These are phyloP conservation scores for Wickerhamomyces ciferrii DNA, from an alignment of 805 yeast species.

Conservation along the genomic window DNA sequence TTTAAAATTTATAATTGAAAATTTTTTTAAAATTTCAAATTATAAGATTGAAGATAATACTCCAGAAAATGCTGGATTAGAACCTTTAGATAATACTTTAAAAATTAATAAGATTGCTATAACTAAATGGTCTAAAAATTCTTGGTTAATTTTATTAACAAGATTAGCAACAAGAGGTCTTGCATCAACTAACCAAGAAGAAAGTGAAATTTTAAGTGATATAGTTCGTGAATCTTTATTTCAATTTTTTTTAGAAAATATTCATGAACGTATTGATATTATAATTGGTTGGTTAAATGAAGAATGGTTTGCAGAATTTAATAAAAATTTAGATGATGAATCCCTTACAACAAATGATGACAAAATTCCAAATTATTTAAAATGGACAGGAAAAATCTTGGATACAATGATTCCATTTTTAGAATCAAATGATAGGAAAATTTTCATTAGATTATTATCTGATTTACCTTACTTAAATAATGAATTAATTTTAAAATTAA, in stretches of 20 bases:
- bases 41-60: constrained; percentile 15
- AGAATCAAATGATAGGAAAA: constrained; percentile 74
- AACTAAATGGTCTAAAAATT: constrained; percentile 54
- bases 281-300: constrained; percentile 92
- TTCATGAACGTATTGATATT: constrained; percentile 65
- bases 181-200: constrained; percentile 10
- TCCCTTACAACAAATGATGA: constrained; percentile 8
- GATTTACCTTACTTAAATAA: constrained; percentile 78
- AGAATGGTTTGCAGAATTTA: constrained; percentile 74
- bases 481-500: constrained; percentile 56
- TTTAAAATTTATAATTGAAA: constrained; percentile 49
- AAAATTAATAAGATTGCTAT: constrained; percentile 27
- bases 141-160: constrained; percentile 73
- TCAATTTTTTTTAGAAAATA: constrained; percentile 66
- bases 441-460: constrained; percentile 76
- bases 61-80: constrained; percentile 6
- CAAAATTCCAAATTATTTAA: constrained; percentile 49
- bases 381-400: constrained; percentile 66
- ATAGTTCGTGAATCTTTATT: constrained; percentile 66
- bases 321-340: constrained; percentile 20
- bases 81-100: constrained; percentile 15
- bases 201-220: constrained; percentile 38
- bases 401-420: constrained; percentile 81
- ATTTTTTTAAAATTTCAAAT: constrained; percentile 47
- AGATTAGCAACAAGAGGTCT: constrained; percentile 84